Conservation (phyloP, 306 rosid species). For the Gastrolobium bilobum region DNA sequence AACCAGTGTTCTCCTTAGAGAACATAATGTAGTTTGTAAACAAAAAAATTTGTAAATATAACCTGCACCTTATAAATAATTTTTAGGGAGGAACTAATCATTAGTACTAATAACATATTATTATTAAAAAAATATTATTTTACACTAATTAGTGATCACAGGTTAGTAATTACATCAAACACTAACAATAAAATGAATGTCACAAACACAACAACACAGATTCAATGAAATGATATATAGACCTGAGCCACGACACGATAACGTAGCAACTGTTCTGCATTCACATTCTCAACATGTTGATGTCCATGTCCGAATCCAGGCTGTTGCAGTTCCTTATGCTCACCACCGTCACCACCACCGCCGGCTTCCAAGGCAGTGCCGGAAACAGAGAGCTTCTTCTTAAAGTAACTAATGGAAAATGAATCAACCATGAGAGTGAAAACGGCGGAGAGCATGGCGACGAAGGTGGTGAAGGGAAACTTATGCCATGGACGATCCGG, state of each 20-base stretch:
- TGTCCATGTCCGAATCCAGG: constrained; percentile 21
- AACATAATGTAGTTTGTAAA: too few species aligned
- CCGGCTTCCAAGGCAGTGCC: not conserved
- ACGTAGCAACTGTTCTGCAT: constrained; percentile 47
- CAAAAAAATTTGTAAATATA: too few species aligned
- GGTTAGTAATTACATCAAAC: not conserved
- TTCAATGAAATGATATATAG: not conserved
- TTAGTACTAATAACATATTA: too few species aligned
- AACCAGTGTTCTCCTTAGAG: too few species aligned
- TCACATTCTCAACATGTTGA: not conserved
- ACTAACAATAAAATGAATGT: not conserved
- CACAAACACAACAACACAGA: not conserved
- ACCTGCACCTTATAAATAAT: too few species aligned
- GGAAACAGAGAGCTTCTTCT: constrained; percentile 35
- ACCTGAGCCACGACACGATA: constrained; percentile 76
- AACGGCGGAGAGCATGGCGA: constrained; percentile 72
- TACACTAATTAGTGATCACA: too few species aligned
- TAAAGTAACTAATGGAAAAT: constrained; percentile 54
- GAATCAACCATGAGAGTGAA: constrained; percentile 73
- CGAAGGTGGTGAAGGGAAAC: constrained; percentile 70
- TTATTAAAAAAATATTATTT: too few species aligned
- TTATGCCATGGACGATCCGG: constrained; percentile 66
- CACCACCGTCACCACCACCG: not conserved
- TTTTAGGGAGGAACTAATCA: too few species aligned
- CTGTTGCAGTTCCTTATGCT: constrained; percentile 2